Percentiles rank a stretch among this genome's conserved stretches.
Conservation (phyloP, 306 rosid genomes). For the Begonia masoniana region DNA sequence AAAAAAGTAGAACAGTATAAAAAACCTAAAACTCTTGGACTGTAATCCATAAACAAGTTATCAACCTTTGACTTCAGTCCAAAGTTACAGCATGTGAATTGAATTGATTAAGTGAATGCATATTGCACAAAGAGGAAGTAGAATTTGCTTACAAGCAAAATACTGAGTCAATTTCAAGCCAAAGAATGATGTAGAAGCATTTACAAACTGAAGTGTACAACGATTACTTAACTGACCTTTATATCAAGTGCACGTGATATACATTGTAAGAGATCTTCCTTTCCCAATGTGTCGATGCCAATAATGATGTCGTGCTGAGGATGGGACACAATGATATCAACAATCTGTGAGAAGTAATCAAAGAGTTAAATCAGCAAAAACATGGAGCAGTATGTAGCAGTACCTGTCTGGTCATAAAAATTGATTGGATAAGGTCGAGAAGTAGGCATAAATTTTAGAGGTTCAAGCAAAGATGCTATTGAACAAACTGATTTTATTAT, state of each 20-base stretch:
- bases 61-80: too few relatives aligned
- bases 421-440: too few relatives aligned
- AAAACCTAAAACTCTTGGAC: too few relatives aligned
- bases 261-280: constrained; percentile 58
- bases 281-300: constrained; percentile 53
- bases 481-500: too few relatives aligned
- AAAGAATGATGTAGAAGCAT: too few relatives aligned
- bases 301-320: constrained; percentile 60
- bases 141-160: constrained; percentile 3
- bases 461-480: too few relatives aligned
- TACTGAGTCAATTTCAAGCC: neutral
- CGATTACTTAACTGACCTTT: constrained; percentile 27
- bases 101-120: neutral
- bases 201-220: neutral
- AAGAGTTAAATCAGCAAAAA: constrained; percentile 1
- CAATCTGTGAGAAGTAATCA: constrained; percentile 29
- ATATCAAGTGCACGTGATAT: constrained; percentile 37
- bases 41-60: too few relatives aligned
- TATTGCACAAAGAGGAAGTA: neutral
- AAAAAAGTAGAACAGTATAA: neutral
- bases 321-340: constrained; percentile 47
- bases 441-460: too few relatives aligned
- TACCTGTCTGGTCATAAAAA: too few relatives aligned
- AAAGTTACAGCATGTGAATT: too few relatives aligned
- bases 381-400: too few relatives aligned